Percentiles rank a stretch among this genome's conserved stretches.
Conservation (phyloP, 306 rosid genomes). For the Citrullus mucosospermus region DNA sequence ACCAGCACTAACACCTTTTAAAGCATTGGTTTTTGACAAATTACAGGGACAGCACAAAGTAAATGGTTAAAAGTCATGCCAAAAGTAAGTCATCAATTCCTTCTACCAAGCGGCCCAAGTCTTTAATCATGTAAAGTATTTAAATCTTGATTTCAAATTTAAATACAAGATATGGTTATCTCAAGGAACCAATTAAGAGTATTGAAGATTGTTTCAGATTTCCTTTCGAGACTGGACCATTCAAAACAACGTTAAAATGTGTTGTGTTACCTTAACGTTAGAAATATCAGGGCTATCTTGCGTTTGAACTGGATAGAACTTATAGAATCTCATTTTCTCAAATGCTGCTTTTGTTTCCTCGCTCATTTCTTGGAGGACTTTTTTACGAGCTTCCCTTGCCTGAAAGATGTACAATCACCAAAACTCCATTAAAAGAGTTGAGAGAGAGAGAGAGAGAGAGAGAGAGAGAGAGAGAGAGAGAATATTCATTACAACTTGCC, state of each 20-base stretch:
- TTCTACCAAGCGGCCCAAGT: neutral
- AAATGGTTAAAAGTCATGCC: neutral
- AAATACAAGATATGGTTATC: neutral
- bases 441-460: too few relatives aligned
- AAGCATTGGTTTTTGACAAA: neutral
- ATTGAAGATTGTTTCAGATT: neutral
- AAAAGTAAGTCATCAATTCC: neutral
- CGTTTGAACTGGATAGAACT: conserved; percentile 69
- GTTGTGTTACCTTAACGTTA: conserved; percentile 42
- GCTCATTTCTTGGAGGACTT: conserved; percentile 63
- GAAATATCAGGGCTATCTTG: conserved; percentile 64
- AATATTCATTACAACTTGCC: conserved; percentile 21
- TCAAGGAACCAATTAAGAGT: neutral
- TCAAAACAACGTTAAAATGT: neutral
- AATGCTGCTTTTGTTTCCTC: conserved; percentile 52
- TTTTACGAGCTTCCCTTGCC: conserved; percentile 72
- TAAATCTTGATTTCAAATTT: neutral
- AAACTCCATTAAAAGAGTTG: neutral
- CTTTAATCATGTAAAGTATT: neutral
- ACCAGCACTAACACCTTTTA: neutral
- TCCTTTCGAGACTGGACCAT: neutral
- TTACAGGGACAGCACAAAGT: neutral
- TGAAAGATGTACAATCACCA: conserved; percentile 11
- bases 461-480: too few relatives aligned
- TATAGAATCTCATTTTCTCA: conserved; percentile 61